A percentile compares a stretch with the other conserved stretches of the same genome.
These are phyloP conservation scores for Corymbia citriodora DNA, from an alignment of 441 rosid species.

Conservation along the genomic window DNA sequence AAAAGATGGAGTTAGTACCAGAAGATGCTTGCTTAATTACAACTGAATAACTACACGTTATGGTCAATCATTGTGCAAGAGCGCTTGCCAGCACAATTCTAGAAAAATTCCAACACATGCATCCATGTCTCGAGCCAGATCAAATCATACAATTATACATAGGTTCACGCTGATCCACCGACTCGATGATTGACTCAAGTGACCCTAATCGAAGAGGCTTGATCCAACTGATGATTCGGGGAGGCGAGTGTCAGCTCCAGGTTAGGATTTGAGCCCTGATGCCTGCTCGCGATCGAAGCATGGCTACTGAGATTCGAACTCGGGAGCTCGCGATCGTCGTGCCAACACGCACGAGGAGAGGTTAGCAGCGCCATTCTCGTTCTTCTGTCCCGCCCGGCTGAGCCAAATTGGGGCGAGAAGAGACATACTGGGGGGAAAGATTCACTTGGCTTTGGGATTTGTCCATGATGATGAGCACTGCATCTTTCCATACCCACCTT, in stretches of 20 bases:
- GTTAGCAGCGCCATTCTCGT: not conserved
- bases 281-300: not conserved
- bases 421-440: not conserved
- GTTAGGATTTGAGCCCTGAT: not conserved
- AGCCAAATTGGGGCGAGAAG: not conserved
- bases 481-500: not conserved
- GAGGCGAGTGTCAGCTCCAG: not conserved
- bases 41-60: not conserved
- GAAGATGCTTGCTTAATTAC: not conserved
- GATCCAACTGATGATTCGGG: not conserved
- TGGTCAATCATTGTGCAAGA: not conserved
- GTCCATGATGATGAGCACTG: not conserved
- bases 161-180: not conserved
- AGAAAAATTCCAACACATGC: not conserved
- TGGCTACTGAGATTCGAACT: not conserved
- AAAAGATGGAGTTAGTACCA: not conserved
- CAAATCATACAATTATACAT: not conserved
- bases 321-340: not conserved
- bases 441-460: not conserved
- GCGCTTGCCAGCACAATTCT: not conserved
- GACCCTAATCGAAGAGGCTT: not conserved
- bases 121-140: not conserved
- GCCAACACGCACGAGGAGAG: not conserved
- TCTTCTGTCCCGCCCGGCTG: not conserved
- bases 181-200: not conserved